Base-by-base conservation (phyloP, 108 stramenopile species). In the Pseudonitzschia multiseries region DNA sequence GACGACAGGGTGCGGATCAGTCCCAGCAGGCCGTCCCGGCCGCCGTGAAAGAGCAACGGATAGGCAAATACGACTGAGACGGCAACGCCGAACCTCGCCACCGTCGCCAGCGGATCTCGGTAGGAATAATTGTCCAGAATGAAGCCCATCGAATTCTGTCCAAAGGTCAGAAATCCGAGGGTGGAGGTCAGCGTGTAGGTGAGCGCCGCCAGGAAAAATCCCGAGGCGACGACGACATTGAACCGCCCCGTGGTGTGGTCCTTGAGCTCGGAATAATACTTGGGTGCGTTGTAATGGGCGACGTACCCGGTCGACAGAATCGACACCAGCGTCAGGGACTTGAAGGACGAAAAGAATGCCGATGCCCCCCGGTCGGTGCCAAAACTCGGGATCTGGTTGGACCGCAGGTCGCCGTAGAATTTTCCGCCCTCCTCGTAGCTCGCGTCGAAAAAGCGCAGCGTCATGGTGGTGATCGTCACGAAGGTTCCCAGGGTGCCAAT, bases 271-370 rank as follows among this genome's bases (percentile, higher is more conserved):
- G 61, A 72, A 69, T 85, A 94, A 72, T 86, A 97, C 54, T 91
- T 87, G 33, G 97, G 96, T 18, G 97, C 97, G 69, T 95, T 81
- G 81, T 85, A 94, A 74, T 98, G 97, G 17, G 95, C 93, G 72
- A 95, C 88, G 83, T 85, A 98, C 0, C 96, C 93, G 15, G 98
- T 97, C 72, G 85, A 82, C 56, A 98, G 71, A 94, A 98, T 98
- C 75, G 91, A 92, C 17, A 97, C 70, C 41, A 97, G 73, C 65
- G 96, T 82, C 13, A 96, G 81, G 8, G 89, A 69, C 44, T 84
- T 74, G 57, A 51, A 50, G 3, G 42, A 43, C 21, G 66, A 18
- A 8, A 51, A 61, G 0, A 50, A 73, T 3, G 72, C 62, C 12
- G 48, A n/a, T 6, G 42, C 66, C 20, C 44, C 66, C 42, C 24